Base-by-base conservation (phyloP, 2,329 filamentous ascomycete genomes). In the Tolypocladium sp. region DNA sequence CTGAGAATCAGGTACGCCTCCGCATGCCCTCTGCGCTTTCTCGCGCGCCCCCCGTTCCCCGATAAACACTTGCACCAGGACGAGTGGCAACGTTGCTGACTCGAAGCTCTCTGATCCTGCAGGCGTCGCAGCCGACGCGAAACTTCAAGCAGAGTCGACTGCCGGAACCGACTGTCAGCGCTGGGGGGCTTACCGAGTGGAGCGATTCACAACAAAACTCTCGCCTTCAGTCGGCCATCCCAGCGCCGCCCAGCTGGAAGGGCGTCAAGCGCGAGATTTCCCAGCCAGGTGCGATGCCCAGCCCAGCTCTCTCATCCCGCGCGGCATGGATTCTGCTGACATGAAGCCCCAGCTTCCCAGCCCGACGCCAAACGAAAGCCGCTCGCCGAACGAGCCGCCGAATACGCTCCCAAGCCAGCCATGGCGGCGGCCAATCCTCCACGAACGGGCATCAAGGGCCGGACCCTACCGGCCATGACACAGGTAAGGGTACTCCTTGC, bases 311-410 rank as follows among this genome's bases (percentile, higher is more conserved):
- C 20, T 22, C 17, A n/a, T 52, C 9, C n/a, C 49, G 4, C 30
- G 15, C 0, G 8, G 9, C 2, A 52, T 27, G 13, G 15, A 8
- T 42, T n/a, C 13, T 52, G 5, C 65, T 70, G 25, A 70, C 63
- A 54, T 35, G 40, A n/a, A 37, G 20, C 58, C 56, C 55, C 63
- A 86, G 83, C 78, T 57, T 64, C 74, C 27, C 77, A 83, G 66
- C 78, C 84, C 25, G 80, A 84, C 56, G 67, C 83, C 3, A 88
- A 89, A 71, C 78, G 85, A 59, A 85, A 84, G 66, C 83, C 82
- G 17, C 72, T 86, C 33, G 72, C 71, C 25, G 82, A 87, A 59
- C 77, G 77, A 63, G 82, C 79, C 38, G 79, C 71, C 61, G 84
- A 88, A 60, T 79, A 77, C 61, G 70, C 74, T 22, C 46, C 75